A percentile compares a stretch with the other conserved stretches of the same genome.
phyloP scores from a whole-genome alignment of 2,329 filamentous ascomycete genomes.

The Cyphellophora europaea region DNA sequence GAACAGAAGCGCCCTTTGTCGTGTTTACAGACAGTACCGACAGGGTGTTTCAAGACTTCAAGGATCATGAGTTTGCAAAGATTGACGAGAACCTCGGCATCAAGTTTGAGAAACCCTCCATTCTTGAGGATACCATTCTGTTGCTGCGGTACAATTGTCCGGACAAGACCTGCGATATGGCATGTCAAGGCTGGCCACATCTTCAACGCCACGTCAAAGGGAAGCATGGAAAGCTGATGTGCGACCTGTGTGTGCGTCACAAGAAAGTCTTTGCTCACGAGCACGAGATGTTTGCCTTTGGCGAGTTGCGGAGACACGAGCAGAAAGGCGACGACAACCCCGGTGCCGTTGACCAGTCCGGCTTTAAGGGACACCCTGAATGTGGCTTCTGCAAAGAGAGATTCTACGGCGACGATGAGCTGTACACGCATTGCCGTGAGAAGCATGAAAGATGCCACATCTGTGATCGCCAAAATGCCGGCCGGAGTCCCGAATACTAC shows the following conservation, averaged over 20 bases:
- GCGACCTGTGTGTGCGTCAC: constrained; percentile 81
- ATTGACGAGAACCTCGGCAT: constrained; percentile 83
- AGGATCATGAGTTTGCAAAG: constrained; percentile 60
- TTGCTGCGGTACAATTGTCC: constrained; percentile 93
- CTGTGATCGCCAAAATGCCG: constrained; percentile 61
- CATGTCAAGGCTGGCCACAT: constrained; percentile 72
- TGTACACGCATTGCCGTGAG: constrained; percentile 86
- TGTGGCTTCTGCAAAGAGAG: constrained; percentile 86
- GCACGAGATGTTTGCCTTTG: constrained; percentile 78
- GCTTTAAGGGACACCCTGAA: constrained; percentile 90
- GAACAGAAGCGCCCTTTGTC: constrained; percentile 56
- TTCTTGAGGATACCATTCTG: constrained; percentile 81
- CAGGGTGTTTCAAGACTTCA: constrained; percentile 82
- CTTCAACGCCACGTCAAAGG: constrained; percentile 72
- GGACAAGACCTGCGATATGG: constrained; percentile 71
- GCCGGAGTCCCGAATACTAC: constrained; percentile 77
- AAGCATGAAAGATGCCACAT: constrained; percentile 94
- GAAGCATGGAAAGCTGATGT: constrained; percentile 63
- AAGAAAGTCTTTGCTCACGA: constrained; percentile 99
- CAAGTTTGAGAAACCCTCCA: constrained; percentile 78
- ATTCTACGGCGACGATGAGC: constrained; percentile 93
- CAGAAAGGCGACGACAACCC: constrained; percentile 83
- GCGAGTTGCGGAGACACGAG: constrained; percentile 79
- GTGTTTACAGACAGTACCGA: constrained; percentile 81
- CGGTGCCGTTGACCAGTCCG: constrained; percentile 82